Evolutionary conservation across 805 yeast species (phyloP).

Genomic region (Saccharomycopsis fibuligera): DNA sequence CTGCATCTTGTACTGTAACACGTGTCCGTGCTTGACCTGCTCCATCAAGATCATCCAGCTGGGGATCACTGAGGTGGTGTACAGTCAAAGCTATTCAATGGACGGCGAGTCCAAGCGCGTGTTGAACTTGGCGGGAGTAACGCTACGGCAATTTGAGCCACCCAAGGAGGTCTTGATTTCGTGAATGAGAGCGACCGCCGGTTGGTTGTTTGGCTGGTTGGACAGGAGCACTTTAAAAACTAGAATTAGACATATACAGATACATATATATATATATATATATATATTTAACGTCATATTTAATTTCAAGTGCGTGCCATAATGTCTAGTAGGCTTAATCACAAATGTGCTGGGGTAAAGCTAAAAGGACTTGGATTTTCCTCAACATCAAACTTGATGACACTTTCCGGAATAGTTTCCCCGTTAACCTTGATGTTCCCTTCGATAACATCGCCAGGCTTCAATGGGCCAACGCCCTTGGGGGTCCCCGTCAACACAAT

Average conservation of each 20-base stretch:
- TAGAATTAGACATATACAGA: background rate
- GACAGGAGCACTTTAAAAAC: no score
- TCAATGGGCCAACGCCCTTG: slow-evolving; percentile 85
- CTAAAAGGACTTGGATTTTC: slow-evolving; percentile 33
- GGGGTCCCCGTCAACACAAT: slow-evolving; percentile 94
- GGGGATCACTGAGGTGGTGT: slow-evolving; percentile 88
- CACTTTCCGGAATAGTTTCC: slow-evolving; percentile 43
- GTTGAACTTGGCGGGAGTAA: slow-evolving; percentile 65
- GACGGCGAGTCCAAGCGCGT: slow-evolving; percentile 71
- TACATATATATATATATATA: background rate
- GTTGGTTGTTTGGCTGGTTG: no score
- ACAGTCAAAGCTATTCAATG: slow-evolving; percentile 90
- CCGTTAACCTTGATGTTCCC: slow-evolving; percentile 60
- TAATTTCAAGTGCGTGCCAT: no score
- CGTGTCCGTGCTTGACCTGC: slow-evolving; percentile 96
- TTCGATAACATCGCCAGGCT: slow-evolving; percentile 70
- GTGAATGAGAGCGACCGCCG: no score
- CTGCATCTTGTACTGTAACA: slow-evolving; percentile 81
- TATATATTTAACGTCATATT: background rate
- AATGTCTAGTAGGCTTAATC: no score
- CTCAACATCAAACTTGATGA: slow-evolving; percentile 45
- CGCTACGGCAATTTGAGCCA: slow-evolving; percentile 48
- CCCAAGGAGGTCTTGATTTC: slow-evolving; percentile 25
- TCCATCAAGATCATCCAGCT: slow-evolving; percentile 90
- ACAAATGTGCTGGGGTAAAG: no score